Evolutionary conservation across 2,329 filamentous ascomycete species (phyloP).

Genomic region (Corynespora cassiicola): DNA sequence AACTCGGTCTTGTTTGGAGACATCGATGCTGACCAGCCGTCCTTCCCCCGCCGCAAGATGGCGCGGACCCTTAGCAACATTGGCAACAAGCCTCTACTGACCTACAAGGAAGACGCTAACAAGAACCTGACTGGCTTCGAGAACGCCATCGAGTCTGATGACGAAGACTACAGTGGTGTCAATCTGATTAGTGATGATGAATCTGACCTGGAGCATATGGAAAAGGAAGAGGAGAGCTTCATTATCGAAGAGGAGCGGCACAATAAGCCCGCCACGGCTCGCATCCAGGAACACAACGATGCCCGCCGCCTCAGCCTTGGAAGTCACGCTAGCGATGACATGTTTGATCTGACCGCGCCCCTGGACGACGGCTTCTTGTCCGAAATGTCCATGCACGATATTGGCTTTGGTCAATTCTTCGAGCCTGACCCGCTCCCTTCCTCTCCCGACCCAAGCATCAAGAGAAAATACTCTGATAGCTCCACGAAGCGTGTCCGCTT

Average conservation of each 20-base stretch:
- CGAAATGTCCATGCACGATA: slow-evolving; percentile 28
- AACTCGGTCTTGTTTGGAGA: slow-evolving; percentile 46
- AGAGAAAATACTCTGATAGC: slow-evolving; percentile 46
- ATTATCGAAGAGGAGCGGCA: slow-evolving; percentile 63
- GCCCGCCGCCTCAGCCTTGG: slow-evolving; percentile 43
- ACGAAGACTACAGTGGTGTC: slow-evolving; percentile 71
- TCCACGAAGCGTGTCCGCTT: slow-evolving; percentile 75
- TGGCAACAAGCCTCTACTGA: slow-evolving; percentile 40
- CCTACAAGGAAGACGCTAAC: slow-evolving; percentile 37
- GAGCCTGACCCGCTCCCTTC: slow-evolving; percentile 50
- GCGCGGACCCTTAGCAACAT: slow-evolving; percentile 43
- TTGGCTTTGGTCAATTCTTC: slow-evolving; percentile 44
- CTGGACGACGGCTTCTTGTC: slow-evolving; percentile 31
- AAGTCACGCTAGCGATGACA: slow-evolving; percentile 40
- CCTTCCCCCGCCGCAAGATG: slow-evolving; percentile 47
- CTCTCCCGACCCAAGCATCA: slow-evolving; percentile 42
- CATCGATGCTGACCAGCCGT: slow-evolving; percentile 34
- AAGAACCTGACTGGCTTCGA: slow-evolving; percentile 30
- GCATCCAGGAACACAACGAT: slow-evolving; percentile 40
- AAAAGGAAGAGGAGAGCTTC: slow-evolving; percentile 78
- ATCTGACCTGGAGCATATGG: slow-evolving; percentile 79
- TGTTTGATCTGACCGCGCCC: slow-evolving; percentile 38
- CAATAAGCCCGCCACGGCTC: slow-evolving; percentile 34
- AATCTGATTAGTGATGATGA: slow-evolving; percentile 82
- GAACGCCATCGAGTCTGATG: slow-evolving; percentile 46